Evolutionary conservation across 495 filamentous ascomycete genomes (phyloP).

Genomic region (Terfezia claveryi): DNA sequence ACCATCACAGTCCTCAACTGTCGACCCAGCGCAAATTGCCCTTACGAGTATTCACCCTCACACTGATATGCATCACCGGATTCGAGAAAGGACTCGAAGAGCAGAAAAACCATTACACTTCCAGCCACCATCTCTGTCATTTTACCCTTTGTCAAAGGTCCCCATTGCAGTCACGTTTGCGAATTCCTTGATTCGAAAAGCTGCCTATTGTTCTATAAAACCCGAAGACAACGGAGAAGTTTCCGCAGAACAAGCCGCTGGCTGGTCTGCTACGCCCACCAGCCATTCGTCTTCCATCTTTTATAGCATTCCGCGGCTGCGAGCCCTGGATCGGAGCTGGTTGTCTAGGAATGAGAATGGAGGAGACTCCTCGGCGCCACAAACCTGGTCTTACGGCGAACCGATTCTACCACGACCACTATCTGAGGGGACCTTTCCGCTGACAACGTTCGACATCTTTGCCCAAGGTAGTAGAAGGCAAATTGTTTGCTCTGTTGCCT

Average conservation of each 20-base stretch:
- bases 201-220: not conserved
- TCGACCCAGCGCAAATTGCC: not conserved
- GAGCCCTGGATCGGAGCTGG: no score
- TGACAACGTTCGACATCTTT: conserved; percentile 11
- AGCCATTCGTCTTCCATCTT: not conserved
- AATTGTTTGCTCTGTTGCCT: conserved; percentile 5
- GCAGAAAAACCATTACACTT: not conserved
- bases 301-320: not conserved
- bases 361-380: not conserved
- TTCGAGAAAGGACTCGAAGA: not conserved
- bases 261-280: not conserved
- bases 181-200: not conserved
- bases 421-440: conserved; percentile 1
- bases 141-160: not conserved
- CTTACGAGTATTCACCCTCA: not conserved
- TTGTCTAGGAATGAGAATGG: no score
- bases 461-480: conserved; percentile 5
- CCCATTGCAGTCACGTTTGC: not conserved
- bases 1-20: not conserved
- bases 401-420: not conserved
- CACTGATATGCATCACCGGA: not conserved
- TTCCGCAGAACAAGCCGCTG: no score
- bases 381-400: not conserved
- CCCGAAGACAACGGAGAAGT: not conserved
- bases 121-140: not conserved